Evolutionary conservation across 805 yeast species (phyloP).

Genomic region (Zygosaccharomyces gambellarensis): DNA sequence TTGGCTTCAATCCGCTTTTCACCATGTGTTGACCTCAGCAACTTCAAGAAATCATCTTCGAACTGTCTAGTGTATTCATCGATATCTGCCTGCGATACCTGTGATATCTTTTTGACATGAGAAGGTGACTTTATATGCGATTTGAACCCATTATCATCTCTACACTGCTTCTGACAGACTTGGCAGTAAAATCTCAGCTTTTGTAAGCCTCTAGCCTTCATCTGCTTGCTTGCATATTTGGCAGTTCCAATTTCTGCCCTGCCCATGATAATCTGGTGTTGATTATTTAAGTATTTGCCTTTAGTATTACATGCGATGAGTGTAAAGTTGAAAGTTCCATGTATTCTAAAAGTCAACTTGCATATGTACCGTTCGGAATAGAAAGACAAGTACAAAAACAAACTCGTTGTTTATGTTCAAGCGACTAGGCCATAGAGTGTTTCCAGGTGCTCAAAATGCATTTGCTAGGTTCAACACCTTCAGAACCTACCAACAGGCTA

Average conservation of each 20-base stretch:
- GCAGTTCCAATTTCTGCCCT: constrained; percentile 63
- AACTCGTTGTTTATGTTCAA: neutral
- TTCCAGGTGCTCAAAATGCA: neutral
- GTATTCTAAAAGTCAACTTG: neutral
- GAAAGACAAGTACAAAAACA: neutral
- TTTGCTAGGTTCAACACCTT: neutral
- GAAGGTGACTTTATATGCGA: constrained; percentile 82
- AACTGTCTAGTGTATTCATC: constrained; percentile 59
- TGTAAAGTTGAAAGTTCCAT: neutral
- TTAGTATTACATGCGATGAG: neutral
- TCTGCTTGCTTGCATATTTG: constrained; percentile 65
- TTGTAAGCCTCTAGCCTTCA: constrained; percentile 82
- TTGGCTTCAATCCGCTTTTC: constrained; percentile 76
- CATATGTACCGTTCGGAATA: neutral
- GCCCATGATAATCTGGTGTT: constrained; percentile 38
- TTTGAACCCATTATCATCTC: constrained; percentile 93
- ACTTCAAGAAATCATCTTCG: constrained; percentile 55
- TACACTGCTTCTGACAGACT: constrained; percentile 85
- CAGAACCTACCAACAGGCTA: constrained; percentile 8
- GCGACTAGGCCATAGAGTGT: neutral
- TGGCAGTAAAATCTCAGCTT: constrained; percentile 86
- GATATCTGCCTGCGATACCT: constrained; percentile 45
- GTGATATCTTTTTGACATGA: constrained; percentile 57
- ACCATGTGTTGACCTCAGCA: constrained; percentile 69
- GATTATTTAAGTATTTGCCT: neutral